phyloP scores from a whole-genome alignment of 805 yeast genomes.

The Jamesozyma piceae region DNA sequence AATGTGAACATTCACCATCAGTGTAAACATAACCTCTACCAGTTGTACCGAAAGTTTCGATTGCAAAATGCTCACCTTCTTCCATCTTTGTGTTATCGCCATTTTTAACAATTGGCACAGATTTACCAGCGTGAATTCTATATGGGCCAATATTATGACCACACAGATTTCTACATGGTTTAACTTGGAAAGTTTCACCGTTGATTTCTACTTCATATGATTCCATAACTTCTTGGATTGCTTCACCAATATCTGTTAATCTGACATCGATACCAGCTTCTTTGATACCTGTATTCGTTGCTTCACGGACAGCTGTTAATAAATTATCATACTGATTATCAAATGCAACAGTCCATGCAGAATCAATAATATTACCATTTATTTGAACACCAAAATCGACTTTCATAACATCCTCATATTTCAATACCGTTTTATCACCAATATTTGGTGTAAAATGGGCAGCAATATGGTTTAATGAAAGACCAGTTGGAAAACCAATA shows the following conservation, averaged over 20 bases:
- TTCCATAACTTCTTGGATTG: constrained; percentile 95
- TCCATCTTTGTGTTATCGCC: constrained; percentile 96
- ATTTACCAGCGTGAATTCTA: constrained; percentile 87
- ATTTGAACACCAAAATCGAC: constrained; percentile 96
- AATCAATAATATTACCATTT: constrained; percentile 87
- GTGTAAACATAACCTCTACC: constrained; percentile 84
- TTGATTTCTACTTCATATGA: constrained; percentile 85
- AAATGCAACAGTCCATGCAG: constrained; percentile 88
- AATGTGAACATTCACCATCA: constrained; percentile 92
- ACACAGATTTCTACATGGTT: constrained; percentile 82
- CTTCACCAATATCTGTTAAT: constrained; percentile 89
- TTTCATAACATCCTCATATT: constrained; percentile 88
- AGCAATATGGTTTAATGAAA: constrained; percentile 86
- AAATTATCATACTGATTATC: constrained; percentile 74
- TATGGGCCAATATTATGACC: constrained; percentile 88
- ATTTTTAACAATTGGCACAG: constrained; percentile 91
- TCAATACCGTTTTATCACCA: constrained; percentile 75
- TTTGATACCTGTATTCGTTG: constrained; percentile 86
- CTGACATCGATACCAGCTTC: constrained; percentile 96
- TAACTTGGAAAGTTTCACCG: constrained; percentile 77
- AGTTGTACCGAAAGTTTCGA: constrained; percentile 95
- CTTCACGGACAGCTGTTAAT: constrained; percentile 78
- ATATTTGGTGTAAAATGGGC: constrained; percentile 98
- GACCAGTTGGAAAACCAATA: constrained; percentile 97
- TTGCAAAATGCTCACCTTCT: constrained; percentile 96